These are phyloP conservation scores for Epichloe gansuensis DNA, from an alignment of 2,329 filamentous ascomycete genomes.

Conservation along the genomic window DNA sequence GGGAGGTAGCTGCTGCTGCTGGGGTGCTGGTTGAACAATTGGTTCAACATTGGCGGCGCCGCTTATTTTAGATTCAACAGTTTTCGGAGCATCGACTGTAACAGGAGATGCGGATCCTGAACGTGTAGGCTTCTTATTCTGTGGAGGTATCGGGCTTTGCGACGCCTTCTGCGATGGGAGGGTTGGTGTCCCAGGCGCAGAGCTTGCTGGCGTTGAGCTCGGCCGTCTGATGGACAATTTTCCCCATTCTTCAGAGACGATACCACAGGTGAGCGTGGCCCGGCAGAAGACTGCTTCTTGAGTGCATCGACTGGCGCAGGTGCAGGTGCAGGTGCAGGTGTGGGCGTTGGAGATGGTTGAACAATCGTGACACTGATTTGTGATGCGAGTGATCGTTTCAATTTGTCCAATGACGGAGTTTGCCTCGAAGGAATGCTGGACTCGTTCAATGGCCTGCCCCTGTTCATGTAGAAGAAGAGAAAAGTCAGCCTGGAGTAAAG, in stretches of 20 bases:
- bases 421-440: slow-evolving; percentile 38
- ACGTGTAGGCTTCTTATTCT: slow-evolving; percentile 5
- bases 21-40: not conserved
- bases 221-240: slow-evolving; percentile 6
- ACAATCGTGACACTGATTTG: slow-evolving; percentile 12
- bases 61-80: not conserved
- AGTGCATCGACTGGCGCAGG: not conserved
- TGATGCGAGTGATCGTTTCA: slow-evolving; percentile 26
- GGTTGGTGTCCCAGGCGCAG: not conserved
- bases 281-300: slow-evolving; percentile 6
- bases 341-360: slow-evolving; percentile 5
- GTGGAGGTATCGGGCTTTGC: not conserved
- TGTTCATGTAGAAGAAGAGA: slow-evolving; percentile 6
- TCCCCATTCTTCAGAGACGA: slow-evolving; percentile 6
- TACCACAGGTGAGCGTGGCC: slow-evolving; percentile 7
- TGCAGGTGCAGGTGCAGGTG: slow-evolving; percentile 1
- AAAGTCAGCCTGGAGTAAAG: not conserved
- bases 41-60: not conserved
- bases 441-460: slow-evolving; percentile 36
- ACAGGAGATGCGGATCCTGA: not conserved
- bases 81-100: not conserved
- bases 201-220: slow-evolving; percentile 7
- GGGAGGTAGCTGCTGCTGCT: not conserved
- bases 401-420: slow-evolving; percentile 29
- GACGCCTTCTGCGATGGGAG: not conserved